phyloP scores from a whole-genome alignment of 169 alveolate species.

The Cardiosporidium cionae region DNA sequence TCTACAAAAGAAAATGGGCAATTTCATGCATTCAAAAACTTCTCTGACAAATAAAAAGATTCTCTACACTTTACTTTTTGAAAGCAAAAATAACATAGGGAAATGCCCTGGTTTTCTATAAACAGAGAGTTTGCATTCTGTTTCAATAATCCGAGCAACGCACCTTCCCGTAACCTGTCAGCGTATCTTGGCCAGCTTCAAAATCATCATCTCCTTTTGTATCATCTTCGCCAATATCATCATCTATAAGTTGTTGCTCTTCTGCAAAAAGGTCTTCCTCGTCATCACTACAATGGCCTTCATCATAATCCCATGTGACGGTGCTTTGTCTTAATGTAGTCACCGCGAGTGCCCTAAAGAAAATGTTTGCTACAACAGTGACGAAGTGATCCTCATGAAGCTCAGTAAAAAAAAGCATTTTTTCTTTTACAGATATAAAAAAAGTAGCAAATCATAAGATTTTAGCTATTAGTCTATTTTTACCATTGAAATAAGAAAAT shows the following conservation, averaged over 20 bases:
- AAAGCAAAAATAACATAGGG: not conserved
- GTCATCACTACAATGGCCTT: conserved; percentile 27
- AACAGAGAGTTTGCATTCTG: not conserved
- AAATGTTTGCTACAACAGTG: no score
- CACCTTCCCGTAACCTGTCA: conserved; percentile 4
- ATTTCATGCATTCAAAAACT: not conserved
- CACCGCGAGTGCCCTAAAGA: conserved; percentile 20
- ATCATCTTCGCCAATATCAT: conserved; percentile 4
- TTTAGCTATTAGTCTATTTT: no score
- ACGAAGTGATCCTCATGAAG: no score
- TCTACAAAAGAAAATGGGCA: conserved; percentile 3
- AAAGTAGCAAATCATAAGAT: no score
- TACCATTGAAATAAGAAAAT: no score
- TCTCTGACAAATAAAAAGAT: not conserved
- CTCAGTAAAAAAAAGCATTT: no score
- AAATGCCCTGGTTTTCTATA: not conserved
- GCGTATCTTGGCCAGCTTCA: conserved; percentile 4
- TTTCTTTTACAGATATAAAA: no score
- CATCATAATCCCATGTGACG: conserved; percentile 28
- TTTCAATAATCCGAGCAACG: not conserved
- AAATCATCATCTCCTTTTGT: not conserved
- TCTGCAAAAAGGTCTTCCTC: conserved; percentile 20
- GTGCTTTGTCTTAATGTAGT: conserved; percentile 16
- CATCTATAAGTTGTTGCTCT: not conserved
- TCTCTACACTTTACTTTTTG: not conserved